phyloP scores from a whole-genome alignment of 495 filamentous ascomycete genomes.

The Corynascus novoguineensis region DNA sequence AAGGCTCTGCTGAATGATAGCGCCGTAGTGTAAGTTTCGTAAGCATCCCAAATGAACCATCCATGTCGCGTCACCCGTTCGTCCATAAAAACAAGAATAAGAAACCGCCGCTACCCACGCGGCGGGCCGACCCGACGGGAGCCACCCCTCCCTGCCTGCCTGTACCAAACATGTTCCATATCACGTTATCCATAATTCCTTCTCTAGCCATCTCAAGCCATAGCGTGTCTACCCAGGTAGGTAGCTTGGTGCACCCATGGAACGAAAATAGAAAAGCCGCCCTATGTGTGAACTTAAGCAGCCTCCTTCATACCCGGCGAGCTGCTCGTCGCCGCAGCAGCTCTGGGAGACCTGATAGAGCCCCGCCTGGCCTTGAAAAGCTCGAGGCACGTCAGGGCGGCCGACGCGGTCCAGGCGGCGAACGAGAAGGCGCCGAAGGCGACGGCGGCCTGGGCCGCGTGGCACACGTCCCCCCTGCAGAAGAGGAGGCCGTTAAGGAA shows the following conservation, averaged over 20 bases:
- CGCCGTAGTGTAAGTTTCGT: background rate
- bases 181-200: no score
- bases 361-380: slow-evolving; percentile 33
- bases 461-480: slow-evolving; percentile 49
- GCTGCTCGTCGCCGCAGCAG: background rate
- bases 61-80: background rate
- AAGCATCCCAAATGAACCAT: background rate
- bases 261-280: no score
- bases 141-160: no score
- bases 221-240: no score
- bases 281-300: no score
- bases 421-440: slow-evolving; percentile 43
- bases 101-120: no score
- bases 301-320: background rate
- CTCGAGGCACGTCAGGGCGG: slow-evolving; percentile 31
- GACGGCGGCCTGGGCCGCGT: slow-evolving; percentile 42
- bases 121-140: no score
- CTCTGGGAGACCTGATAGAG: background rate
- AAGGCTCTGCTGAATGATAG: slow-evolving; percentile 7
- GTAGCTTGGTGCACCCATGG: no score
- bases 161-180: no score
- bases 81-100: background rate
- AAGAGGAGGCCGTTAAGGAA: slow-evolving; percentile 53
- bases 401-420: slow-evolving; percentile 39
- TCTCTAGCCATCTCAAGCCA: no score